phyloP scores from a whole-genome alignment of 176 grass and related monocot species.

The Cocos nucifera region DNA sequence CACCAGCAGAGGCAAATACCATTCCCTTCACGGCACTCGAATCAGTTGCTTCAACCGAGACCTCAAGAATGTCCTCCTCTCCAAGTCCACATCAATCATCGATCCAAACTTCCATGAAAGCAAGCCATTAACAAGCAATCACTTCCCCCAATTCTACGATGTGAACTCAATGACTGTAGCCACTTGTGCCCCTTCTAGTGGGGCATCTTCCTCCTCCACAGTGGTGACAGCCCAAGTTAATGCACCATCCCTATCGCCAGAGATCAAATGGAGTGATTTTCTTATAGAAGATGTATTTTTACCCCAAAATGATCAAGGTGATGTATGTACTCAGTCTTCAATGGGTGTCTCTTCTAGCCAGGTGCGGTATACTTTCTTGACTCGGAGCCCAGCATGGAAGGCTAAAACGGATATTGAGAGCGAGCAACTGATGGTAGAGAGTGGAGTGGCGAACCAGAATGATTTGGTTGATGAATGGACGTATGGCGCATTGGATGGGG shows the following conservation, averaged over 20 bases:
- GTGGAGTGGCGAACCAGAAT: not conserved
- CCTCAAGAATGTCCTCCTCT: constrained; percentile 37
- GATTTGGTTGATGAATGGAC: not conserved
- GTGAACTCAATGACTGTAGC: not conserved
- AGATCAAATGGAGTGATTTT: constrained; percentile 24
- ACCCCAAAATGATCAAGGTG: too few relatives aligned
- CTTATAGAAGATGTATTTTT: constrained; percentile 5
- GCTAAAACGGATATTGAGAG: not conserved
- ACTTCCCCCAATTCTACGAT: constrained; percentile 20
- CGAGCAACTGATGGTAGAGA: constrained; percentile 7
- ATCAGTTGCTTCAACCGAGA: constrained; percentile 22
- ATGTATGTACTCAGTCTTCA: too few relatives aligned
- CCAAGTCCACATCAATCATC: constrained; percentile 3
- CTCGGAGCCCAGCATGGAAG: too few relatives aligned
- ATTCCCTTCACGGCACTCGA: constrained; percentile 10
- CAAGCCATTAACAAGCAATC: not conserved
- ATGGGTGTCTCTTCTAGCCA: too few relatives aligned
- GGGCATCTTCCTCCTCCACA: constrained; percentile 1
- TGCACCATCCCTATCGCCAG: not conserved
- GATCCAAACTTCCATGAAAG: constrained; percentile 13
- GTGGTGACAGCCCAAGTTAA: not conserved
- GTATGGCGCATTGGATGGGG: not conserved
- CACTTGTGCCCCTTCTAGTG: not conserved
- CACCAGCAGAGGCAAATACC: constrained; percentile 5
- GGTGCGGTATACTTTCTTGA: too few relatives aligned